Base-by-base conservation (phyloP, 495 filamentous ascomycete species). In the Aspergillus sclerotioniger region DNA sequence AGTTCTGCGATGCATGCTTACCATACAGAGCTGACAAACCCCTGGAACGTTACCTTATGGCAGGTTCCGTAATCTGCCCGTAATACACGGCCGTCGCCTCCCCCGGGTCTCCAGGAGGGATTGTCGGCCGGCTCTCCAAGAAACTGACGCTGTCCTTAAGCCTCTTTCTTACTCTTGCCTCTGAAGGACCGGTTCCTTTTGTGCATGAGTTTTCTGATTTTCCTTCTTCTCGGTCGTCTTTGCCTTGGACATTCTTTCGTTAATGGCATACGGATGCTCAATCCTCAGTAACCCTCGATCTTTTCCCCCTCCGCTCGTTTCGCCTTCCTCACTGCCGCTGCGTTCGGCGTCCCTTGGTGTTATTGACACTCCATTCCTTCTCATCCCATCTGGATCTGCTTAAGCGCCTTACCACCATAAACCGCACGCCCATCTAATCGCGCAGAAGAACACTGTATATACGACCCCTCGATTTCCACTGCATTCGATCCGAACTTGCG, bases 231-330 rank as follows among this genome's bases (percentile, higher is more conserved):
- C 28, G 57, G 37, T 16, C 16, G n/a, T 32, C 46, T 25, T 33
- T 51, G n/a, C 31, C 31, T 53, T 35, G 41, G 56, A 25, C 53
- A 44, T 57, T 47, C 47, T 21, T 60, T 52, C 53, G 48, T 53
- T 31, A 46, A 44, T 62, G 32, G 32, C 53, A 46, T 37, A 60
- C 53, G 33, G 35, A 63, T 68, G 65, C 60, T 56, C 58, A 60
- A 60, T 58, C 46, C 62, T 63, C 60, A 60, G 62, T 68, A 55
- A 63, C 31, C 54, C 54, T 50, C 8, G 46, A 44, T 28, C 44
- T 51, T 49, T 53, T 43, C 49, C 54, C 47, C 35, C 48, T 60
- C 53, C 63, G 43, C 49, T 66, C 60, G 60, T 62, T 67, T 50
- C 57, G 51, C 51, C 51, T 45, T 61, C 52, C 25, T 54, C 46